Conservation (phyloP, 2,329 filamentous ascomycete species). For the Purpureocillium takamizusanense region DNA sequence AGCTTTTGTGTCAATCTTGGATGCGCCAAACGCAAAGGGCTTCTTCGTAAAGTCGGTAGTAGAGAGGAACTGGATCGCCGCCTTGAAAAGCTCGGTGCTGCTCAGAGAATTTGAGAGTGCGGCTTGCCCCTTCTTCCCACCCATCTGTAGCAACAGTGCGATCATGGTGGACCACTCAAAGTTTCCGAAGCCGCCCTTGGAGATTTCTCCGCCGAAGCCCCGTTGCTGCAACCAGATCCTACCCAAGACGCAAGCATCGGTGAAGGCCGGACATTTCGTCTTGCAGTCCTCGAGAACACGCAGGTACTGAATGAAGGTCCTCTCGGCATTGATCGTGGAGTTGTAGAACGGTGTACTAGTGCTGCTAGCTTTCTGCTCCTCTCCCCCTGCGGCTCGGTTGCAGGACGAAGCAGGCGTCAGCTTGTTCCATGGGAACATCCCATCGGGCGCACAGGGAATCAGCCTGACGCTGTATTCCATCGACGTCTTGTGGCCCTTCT, state of each 20-base stretch:
- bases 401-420: conserved; percentile 62
- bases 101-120: conserved; percentile 73
- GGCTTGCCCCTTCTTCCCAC: conserved; percentile 60
- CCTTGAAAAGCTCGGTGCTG: conserved; percentile 91
- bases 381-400: conserved; percentile 46
- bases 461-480: conserved; percentile 57
- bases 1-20: conserved; percentile 20
- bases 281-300: conserved; percentile 63
- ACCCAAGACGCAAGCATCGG: conserved; percentile 78
- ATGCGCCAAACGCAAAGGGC: conserved; percentile 43
- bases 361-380: conserved; percentile 30
- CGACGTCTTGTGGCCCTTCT: conserved; percentile 19
- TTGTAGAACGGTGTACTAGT: conserved; percentile 79
- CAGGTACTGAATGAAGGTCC: conserved; percentile 63
- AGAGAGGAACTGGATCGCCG: conserved; percentile 77
- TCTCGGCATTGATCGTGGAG: conserved; percentile 70
- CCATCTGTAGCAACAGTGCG: conserved; percentile 71
- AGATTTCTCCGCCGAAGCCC: conserved; percentile 63
- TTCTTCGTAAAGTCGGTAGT: conserved; percentile 62
- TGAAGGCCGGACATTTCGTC: conserved; percentile 62
- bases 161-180: conserved; percentile 85
- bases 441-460: conserved; percentile 62
- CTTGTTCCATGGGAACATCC: conserved; percentile 62
- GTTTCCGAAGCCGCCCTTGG: conserved; percentile 77
- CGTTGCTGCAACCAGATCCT: conserved; percentile 84